phyloP scores from a whole-genome alignment of 2,329 filamentous ascomycete species.

The Hypoxylon sp. region DNA sequence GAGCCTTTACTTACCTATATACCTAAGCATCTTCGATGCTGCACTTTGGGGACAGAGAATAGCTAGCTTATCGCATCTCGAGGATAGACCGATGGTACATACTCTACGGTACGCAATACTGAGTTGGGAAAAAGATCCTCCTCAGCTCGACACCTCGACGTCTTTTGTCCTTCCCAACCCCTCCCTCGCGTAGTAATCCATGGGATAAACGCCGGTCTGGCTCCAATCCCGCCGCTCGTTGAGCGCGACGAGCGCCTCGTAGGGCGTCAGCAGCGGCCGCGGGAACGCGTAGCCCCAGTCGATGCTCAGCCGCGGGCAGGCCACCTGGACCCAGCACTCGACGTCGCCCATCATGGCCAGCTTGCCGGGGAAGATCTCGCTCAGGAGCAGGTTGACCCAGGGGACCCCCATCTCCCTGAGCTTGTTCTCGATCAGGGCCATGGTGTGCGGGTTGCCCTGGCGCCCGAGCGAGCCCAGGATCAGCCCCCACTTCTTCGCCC shows the following conservation, averaged over 20 bases:
- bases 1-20: no score
- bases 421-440: slow-evolving; percentile 85
- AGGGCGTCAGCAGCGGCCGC: slow-evolving; percentile 88
- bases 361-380: slow-evolving; percentile 97
- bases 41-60: not conserved
- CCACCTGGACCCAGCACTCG: slow-evolving; percentile 98
- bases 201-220: slow-evolving; percentile 80
- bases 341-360: slow-evolving; percentile 93
- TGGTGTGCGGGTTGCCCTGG: slow-evolving; percentile 94
- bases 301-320: slow-evolving; percentile 95
- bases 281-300: slow-evolving; percentile 99
- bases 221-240: slow-evolving; percentile 83
- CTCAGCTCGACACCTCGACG: slow-evolving; percentile 42
- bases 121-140: no score
- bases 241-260: slow-evolving; percentile 93
- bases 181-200: slow-evolving; percentile 97
- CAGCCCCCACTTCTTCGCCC: slow-evolving; percentile 90
- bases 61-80: not conserved
- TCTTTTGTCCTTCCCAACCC: slow-evolving; percentile 83
- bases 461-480: slow-evolving; percentile 93
- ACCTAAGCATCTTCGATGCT: no score
- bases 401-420: slow-evolving; percentile 79
- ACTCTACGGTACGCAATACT: not conserved
- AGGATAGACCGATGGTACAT: not conserved
- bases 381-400: slow-evolving; percentile 86